These are phyloP conservation scores for Acanthamoeba triangularis DNA, from an alignment of 208 protist genomes.

Conservation along the genomic window DNA sequence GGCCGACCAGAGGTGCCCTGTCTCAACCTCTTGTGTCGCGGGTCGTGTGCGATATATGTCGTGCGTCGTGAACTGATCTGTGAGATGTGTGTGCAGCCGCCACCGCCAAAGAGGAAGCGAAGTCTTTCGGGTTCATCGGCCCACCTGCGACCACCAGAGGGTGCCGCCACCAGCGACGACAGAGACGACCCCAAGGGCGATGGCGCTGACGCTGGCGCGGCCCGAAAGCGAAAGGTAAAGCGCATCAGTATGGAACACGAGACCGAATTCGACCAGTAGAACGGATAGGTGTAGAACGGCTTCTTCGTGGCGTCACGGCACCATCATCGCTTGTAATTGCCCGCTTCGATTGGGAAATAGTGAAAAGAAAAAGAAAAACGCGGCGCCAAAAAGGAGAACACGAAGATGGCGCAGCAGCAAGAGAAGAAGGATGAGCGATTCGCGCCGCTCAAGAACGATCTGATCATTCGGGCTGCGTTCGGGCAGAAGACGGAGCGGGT, in stretches of 20 bases:
- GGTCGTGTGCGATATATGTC: background rate
- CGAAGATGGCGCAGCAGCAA: background rate
- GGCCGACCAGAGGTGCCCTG: background rate
- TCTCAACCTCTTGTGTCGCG: background rate
- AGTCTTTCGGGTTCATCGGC: slow-evolving; percentile 13
- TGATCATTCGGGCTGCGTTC: slow-evolving; percentile 87
- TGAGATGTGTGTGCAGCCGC: background rate
- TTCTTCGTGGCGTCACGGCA: too few species aligned
- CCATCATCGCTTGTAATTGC: too few species aligned
- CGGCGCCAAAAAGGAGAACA: background rate
- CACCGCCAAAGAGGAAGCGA: background rate
- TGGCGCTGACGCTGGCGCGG: background rate
- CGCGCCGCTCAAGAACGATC: slow-evolving; percentile 90
- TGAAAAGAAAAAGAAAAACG: background rate
- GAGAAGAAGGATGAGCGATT: slow-evolving; percentile 77
- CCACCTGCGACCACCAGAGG: background rate
- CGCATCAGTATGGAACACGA: slow-evolving; percentile 43
- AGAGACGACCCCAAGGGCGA: background rate
- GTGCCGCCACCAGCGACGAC: background rate
- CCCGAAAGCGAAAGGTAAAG: slow-evolving; percentile 11
- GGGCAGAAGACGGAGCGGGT: slow-evolving; percentile 86
- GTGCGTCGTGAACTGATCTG: background rate
- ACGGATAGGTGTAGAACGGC: background rate
- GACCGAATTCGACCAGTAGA: background rate
- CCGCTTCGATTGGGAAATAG: background rate